Conservation (phyloP, 2,329 filamentous ascomycete species). For the Cryphonectria radicalis region DNA sequence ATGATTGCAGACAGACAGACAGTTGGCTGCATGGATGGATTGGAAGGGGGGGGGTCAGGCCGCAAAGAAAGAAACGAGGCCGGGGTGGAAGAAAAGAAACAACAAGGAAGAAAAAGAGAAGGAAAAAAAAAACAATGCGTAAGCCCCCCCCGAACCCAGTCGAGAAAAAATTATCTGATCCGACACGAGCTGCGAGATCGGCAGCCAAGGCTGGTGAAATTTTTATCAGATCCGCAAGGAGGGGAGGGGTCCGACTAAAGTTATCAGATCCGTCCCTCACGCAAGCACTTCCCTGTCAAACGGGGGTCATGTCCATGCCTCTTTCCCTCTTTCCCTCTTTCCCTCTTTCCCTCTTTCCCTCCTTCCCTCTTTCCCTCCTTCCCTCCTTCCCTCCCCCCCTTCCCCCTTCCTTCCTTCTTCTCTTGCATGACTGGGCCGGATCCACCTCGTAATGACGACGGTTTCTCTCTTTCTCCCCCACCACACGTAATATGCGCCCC, state of each 20-base stretch:
- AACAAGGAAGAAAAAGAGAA: background rate
- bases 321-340: too few relatives aligned
- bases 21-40: background rate
- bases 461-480: too few relatives aligned
- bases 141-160: background rate
- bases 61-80: background rate
- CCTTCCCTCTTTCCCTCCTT: too few relatives aligned
- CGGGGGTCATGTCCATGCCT: too few relatives aligned
- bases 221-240: constrained; percentile 28
- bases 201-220: constrained; percentile 15
- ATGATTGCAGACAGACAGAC: background rate
- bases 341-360: too few relatives aligned
- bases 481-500: background rate
- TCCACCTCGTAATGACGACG: constrained; percentile 10
- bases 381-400: too few relatives aligned
- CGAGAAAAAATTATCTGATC: constrained; percentile 26
- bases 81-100: too few relatives aligned
- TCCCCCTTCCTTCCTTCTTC: too few relatives aligned
- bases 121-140: background rate
- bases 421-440: background rate
- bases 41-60: constrained; percentile 3
- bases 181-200: constrained; percentile 26
- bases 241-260: constrained; percentile 35
- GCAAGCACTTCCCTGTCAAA: constrained; percentile 27
- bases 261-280: constrained; percentile 40